These are phyloP conservation scores for Suillus bovinus DNA, from an alignment of 768 basidiomycete species.

Conservation along the genomic window DNA sequence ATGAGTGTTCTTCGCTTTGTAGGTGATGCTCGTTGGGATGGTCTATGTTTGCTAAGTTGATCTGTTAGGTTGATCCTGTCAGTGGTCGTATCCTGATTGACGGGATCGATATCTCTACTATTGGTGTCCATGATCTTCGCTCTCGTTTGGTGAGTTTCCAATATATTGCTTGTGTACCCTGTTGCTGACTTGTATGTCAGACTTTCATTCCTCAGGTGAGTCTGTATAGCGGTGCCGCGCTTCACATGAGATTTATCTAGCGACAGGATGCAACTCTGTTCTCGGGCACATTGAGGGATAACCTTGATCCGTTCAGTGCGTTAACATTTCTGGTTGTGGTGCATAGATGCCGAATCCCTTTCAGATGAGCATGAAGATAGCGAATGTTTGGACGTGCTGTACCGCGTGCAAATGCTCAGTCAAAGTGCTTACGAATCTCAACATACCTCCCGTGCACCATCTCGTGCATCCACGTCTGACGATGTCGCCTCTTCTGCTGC, in stretches of 20 bases:
- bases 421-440: constrained; percentile 50
- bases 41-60: background rate
- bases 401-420: constrained; percentile 76
- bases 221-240: background rate
- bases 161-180: constrained; percentile 9
- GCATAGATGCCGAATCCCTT: constrained; percentile 2
- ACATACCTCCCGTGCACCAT: constrained; percentile 49
- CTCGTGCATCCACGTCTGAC: constrained; percentile 46
- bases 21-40: constrained; percentile 25
- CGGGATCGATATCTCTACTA: constrained; percentile 84
- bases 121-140: constrained; percentile 83
- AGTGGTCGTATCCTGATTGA: constrained; percentile 79
- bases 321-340: background rate
- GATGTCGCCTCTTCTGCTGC: constrained; percentile 41
- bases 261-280: constrained; percentile 68
- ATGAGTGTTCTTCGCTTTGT: constrained; percentile 87
- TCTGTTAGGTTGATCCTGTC: constrained; percentile 65
- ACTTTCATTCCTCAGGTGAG: constrained; percentile 70
- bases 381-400: constrained; percentile 79
- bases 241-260: background rate
- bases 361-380: constrained; percentile 74
- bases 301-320: constrained; percentile 70
- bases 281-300: constrained; percentile 76
- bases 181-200: constrained; percentile 33
- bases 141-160: constrained; percentile 60